phyloP scores from a whole-genome alignment of 108 stramenopile species.

The Cylindrotheca closterium region DNA sequence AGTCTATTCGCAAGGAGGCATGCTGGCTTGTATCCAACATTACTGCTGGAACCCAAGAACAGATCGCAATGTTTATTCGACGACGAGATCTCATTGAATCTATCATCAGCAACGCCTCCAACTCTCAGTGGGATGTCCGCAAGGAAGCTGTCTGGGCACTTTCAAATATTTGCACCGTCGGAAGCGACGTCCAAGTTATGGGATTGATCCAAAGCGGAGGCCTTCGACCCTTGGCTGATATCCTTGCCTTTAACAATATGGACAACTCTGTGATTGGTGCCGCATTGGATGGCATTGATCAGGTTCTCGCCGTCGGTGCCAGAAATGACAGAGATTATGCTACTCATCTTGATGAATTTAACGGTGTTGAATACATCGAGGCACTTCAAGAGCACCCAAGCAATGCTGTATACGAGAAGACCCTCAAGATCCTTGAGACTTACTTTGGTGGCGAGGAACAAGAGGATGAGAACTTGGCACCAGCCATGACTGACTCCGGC shows the following conservation, averaged over 20 bases:
- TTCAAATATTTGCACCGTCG: conserved; percentile 76
- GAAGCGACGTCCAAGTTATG: conserved; percentile 47
- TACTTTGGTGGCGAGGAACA: conserved; percentile 71
- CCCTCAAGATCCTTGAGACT: conserved; percentile 71
- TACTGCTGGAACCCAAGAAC: conserved; percentile 84
- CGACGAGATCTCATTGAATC: conserved; percentile 34
- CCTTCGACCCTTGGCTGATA: conserved; percentile 62
- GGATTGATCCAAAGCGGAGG: conserved; percentile 67
- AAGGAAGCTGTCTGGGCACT: conserved; percentile 92
- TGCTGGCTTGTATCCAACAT: conserved; percentile 93
- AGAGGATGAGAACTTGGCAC: conserved; percentile 77
- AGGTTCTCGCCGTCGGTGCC: conserved; percentile 51
- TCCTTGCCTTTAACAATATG: conserved; percentile 39
- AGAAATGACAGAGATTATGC: conserved; percentile 24
- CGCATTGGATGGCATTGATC: conserved; percentile 74
- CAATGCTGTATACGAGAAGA: conserved; percentile 75
- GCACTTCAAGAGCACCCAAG: conserved; percentile 80
- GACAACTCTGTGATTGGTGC: conserved; percentile 64
- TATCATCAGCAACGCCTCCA: conserved; percentile 49
- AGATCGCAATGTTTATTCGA: conserved; percentile 55
- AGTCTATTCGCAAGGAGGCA: conserved; percentile 85
- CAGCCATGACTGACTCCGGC: conserved; percentile 46
- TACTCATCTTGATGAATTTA: conserved; percentile 61
- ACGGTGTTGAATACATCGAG: conserved; percentile 82
- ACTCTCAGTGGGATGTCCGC: conserved; percentile 75